Evolutionary conservation across 371 early-diverging fungal species (phyloP).

Genomic region (Mucor racemosus): DNA sequence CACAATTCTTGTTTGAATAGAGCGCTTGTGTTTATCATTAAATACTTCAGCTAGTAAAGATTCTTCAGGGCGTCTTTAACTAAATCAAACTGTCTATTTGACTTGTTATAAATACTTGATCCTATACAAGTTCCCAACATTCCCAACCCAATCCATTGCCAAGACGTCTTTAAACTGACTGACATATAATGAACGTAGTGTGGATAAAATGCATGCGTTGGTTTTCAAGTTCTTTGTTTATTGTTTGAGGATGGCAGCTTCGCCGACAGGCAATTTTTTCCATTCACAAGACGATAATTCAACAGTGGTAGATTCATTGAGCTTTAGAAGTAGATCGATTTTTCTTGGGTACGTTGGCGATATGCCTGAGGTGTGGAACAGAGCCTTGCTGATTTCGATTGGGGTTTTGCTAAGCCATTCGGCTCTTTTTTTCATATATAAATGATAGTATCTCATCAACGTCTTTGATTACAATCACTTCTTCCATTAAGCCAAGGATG

Average conservation of each 20-base stretch:
- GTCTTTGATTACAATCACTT: no score
- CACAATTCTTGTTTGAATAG: slow-evolving; percentile 24
- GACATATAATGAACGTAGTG: slow-evolving; percentile 19
- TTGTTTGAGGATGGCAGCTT: slow-evolving; percentile 23
- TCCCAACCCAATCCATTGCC: slow-evolving; percentile 23
- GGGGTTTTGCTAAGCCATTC: slow-evolving; percentile 22
- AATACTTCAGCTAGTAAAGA: slow-evolving; percentile 24
- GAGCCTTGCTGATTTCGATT: slow-evolving; percentile 19
- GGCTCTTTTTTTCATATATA: slow-evolving; percentile 17
- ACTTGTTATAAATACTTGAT: slow-evolving; percentile 23
- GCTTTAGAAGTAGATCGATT: slow-evolving; percentile 23
- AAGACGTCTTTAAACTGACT: slow-evolving; percentile 18
- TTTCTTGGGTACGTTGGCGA: slow-evolving; percentile 22
- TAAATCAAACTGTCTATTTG: slow-evolving; percentile 26
- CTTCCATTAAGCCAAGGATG: no score
- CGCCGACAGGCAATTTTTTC: slow-evolving; percentile 24
- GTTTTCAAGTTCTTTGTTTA: slow-evolving; percentile 24
- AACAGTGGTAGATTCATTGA: slow-evolving; percentile 26
- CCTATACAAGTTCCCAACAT: slow-evolving; percentile 22
- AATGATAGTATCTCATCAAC: no score
- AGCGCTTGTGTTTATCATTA: slow-evolving; percentile 20
- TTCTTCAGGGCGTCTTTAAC: slow-evolving; percentile 22
- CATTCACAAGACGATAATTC: slow-evolving; percentile 22
- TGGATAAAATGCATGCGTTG: slow-evolving; percentile 20
- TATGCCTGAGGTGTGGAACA: slow-evolving; percentile 25